Evolutionary conservation across 495 filamentous ascomycete species (phyloP).

Genomic region (Xylaria scruposa): DNA sequence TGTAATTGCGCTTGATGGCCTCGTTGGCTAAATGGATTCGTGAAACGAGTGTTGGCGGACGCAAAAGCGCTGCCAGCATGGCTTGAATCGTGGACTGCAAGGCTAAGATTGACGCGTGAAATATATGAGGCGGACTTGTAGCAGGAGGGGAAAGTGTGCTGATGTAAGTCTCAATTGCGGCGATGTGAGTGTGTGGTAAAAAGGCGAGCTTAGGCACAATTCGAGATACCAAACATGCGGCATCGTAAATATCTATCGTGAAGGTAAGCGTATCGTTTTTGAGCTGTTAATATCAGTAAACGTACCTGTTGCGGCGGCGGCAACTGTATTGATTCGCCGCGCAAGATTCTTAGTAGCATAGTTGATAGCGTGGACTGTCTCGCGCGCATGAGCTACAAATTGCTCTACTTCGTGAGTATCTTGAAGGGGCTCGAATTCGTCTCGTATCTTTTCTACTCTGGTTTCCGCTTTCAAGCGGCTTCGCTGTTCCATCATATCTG

Average conservation of each 20-base stretch:
- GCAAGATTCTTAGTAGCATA: constrained; percentile 81
- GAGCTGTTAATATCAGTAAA: not conserved
- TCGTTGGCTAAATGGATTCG: constrained; percentile 69
- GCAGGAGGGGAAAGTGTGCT: constrained; percentile 69
- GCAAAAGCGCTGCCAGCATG: constrained; percentile 77
- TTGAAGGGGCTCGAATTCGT: constrained; percentile 84
- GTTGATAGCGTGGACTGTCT: constrained; percentile 84
- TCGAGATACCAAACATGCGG: constrained; percentile 64
- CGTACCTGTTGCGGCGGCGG: constrained; percentile 63
- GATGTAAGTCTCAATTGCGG: constrained; percentile 76
- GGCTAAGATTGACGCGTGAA: constrained; percentile 76
- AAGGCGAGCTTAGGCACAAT: constrained; percentile 66
- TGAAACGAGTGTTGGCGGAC: constrained; percentile 78
- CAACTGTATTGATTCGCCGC: constrained; percentile 67
- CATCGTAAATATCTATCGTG: constrained; percentile 69
- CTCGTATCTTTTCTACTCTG: constrained; percentile 80
- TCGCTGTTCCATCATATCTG: constrained; percentile 86
- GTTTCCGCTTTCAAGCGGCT: constrained; percentile 84
- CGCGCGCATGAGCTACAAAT: constrained; percentile 86
- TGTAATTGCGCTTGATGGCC: constrained; percentile 75
- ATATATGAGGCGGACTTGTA: constrained; percentile 73
- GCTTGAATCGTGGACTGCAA: constrained; percentile 80
- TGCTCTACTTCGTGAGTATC: constrained; percentile 92
- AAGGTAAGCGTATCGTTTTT: not conserved
- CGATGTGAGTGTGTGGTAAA: constrained; percentile 70